These are phyloP conservation scores for Larix kaempferi DNA, from an alignment of 75 land plant species.

Conservation along the genomic window DNA sequence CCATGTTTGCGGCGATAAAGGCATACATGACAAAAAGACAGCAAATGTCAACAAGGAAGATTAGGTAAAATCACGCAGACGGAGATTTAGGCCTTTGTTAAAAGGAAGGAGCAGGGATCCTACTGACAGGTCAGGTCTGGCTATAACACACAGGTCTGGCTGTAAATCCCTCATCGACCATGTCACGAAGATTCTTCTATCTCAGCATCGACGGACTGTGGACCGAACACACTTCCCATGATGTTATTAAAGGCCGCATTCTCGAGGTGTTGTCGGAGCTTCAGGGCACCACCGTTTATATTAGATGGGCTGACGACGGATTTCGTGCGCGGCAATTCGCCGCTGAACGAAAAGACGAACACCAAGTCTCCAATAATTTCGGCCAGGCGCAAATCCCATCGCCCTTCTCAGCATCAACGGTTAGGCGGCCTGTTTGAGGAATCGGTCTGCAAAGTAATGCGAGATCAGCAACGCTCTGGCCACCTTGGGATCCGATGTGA, in stretches of 20 bases:
- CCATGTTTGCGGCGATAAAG: no score
- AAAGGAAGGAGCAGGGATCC: no score
- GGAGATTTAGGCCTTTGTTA: no score
- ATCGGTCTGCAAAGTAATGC: slow-evolving; percentile 59
- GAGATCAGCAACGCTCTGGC: slow-evolving; percentile 51
- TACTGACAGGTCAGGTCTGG: no score
- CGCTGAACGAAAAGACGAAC: slow-evolving; percentile 49
- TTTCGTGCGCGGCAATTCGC: slow-evolving; percentile 53
- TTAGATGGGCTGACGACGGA: slow-evolving; percentile 21
- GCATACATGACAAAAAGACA: no score
- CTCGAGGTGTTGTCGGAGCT: slow-evolving; percentile 37
- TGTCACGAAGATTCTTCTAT: slow-evolving; percentile 31
- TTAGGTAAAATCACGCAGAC: no score
- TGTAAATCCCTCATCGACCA: slow-evolving; percentile 69
- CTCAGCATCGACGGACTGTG: neutral
- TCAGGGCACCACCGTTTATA: neutral
- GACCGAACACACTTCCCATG: slow-evolving; percentile 59
- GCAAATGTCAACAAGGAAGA: no score
- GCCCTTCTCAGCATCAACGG: slow-evolving; percentile 63
- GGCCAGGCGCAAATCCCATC: slow-evolving; percentile 68
- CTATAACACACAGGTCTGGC: slow-evolving; percentile 48
- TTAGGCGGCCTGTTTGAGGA: slow-evolving; percentile 62
- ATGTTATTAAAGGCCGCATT: slow-evolving; percentile 58
- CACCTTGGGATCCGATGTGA: slow-evolving; percentile 35
- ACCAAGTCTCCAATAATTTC: slow-evolving; percentile 60